phyloP scores from a whole-genome alignment of 352 stramenopile species.

The Aphanomyces astaci region DNA sequence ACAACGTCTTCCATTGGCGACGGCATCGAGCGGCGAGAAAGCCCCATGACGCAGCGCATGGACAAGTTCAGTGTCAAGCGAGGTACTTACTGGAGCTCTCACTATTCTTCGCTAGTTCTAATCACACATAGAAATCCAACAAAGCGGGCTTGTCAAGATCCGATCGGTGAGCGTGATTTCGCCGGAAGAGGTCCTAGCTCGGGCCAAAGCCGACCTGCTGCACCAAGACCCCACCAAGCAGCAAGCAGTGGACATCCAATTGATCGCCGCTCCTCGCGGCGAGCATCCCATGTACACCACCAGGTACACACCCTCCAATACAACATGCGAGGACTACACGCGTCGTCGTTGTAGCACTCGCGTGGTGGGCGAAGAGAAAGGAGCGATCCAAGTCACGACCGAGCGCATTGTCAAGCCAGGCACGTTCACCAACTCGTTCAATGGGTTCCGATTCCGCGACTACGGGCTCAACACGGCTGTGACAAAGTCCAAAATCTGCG shows the following conservation, averaged over 20 bases:
- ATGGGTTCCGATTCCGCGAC: constrained; percentile 76
- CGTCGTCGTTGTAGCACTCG: constrained; percentile 31
- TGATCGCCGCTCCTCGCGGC: constrained; percentile 46
- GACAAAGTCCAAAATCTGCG: constrained; percentile 71
- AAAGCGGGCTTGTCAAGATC: constrained; percentile 44
- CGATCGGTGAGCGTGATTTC: constrained; percentile 29
- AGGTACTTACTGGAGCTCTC: constrained; percentile 33
- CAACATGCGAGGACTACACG: too few relatives aligned
- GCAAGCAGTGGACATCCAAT: constrained; percentile 42
- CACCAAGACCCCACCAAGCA: constrained; percentile 48
- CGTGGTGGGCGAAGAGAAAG: constrained; percentile 66
- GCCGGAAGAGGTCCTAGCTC: constrained; percentile 36
- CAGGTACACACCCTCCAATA: too few relatives aligned
- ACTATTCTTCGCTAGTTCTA: background rate
- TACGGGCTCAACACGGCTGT: constrained; percentile 74
- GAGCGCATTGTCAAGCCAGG: constrained; percentile 57
- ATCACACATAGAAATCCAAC: constrained; percentile 38
- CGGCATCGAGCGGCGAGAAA: constrained; percentile 33
- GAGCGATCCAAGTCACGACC: constrained; percentile 59
- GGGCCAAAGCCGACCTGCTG: constrained; percentile 41
- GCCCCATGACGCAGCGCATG: constrained; percentile 68
- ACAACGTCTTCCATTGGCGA: constrained; percentile 50
- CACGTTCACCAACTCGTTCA: constrained; percentile 78
- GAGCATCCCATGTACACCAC: constrained; percentile 71
- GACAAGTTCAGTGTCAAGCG: constrained; percentile 57